Evolutionary conservation across 306 rosid species (phyloP).

Genomic region (Acacia confusa): DNA sequence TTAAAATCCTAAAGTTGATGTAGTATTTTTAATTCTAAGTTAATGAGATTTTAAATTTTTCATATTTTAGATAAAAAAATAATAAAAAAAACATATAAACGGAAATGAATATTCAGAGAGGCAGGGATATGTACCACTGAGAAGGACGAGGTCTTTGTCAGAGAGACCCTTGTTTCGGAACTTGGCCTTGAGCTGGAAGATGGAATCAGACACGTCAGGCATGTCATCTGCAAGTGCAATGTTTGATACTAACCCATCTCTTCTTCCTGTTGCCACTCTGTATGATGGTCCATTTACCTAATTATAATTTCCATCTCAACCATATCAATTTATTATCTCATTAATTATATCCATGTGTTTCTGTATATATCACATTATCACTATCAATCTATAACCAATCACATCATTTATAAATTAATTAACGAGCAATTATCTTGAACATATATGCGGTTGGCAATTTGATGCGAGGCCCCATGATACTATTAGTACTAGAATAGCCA

Average conservation of each 20-base stretch:
- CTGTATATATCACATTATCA: not conserved
- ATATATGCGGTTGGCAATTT: not conserved
- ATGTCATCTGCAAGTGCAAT: conserved; percentile 51
- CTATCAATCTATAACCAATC: not conserved
- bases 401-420: too few species aligned
- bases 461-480: not conserved
- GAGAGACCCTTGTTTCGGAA: conserved; percentile 62
- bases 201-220: conserved; percentile 82
- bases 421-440: too few species aligned
- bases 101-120: not conserved
- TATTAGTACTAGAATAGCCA: not conserved
- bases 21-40: too few species aligned
- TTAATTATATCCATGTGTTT: too few species aligned
- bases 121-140: conserved; percentile 50
- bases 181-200: conserved; percentile 61
- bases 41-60: too few species aligned
- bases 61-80: too few species aligned
- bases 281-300: conserved; percentile 63
- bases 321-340: too few species aligned
- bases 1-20: too few species aligned
- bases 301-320: too few species aligned
- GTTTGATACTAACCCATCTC: conserved; percentile 75
- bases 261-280: conserved; percentile 71
- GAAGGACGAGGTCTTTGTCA: conserved; percentile 78
- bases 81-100: too few species aligned